These are phyloP conservation scores for Nicotiana paniculata DNA, from an alignment of 257 asterid genomes.

Conservation along the genomic window DNA sequence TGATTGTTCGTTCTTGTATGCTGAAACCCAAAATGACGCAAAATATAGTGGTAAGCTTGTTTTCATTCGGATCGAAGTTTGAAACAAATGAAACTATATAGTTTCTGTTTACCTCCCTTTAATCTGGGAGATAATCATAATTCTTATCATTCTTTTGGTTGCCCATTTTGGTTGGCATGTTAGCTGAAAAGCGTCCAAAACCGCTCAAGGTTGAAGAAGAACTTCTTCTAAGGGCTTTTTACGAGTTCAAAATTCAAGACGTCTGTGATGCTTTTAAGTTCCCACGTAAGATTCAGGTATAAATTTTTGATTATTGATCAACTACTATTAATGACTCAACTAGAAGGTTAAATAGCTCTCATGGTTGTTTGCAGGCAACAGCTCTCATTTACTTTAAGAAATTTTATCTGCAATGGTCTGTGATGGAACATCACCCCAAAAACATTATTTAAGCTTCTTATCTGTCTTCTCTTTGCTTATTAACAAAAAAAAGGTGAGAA, in stretches of 20 bases:
- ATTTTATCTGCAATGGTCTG: conserved; percentile 95
- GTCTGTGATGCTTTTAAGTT: conserved; percentile 96
- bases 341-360: conserved; percentile 10
- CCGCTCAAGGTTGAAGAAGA: conserved; percentile 91
- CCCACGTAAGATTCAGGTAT: conserved; percentile 92
- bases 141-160: not conserved
- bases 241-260: conserved; percentile 90
- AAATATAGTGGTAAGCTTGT: conserved; percentile 39
- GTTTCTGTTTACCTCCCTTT: not conserved
- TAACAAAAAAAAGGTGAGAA: no score
- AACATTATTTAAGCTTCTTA: conserved; percentile 63
- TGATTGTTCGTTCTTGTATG: conserved; percentile 82
- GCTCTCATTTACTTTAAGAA: conserved; percentile 93
- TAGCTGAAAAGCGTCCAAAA: conserved; percentile 74
- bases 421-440: conserved; percentile 98
- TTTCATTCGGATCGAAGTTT: not conserved
- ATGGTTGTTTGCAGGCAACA: conserved; percentile 64
- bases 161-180: conserved; percentile 16
- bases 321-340: not conserved
- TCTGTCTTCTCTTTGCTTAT: conserved; percentile 6
- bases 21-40: conserved; percentile 46
- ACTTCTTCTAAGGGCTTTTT: conserved; percentile 74
- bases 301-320: conserved; percentile 9
- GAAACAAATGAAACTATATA: not conserved
- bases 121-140: not conserved